These are phyloP conservation scores for Amylocarpus encephaloides DNA, from an alignment of 2,329 filamentous ascomycete species.

Conservation along the genomic window DNA sequence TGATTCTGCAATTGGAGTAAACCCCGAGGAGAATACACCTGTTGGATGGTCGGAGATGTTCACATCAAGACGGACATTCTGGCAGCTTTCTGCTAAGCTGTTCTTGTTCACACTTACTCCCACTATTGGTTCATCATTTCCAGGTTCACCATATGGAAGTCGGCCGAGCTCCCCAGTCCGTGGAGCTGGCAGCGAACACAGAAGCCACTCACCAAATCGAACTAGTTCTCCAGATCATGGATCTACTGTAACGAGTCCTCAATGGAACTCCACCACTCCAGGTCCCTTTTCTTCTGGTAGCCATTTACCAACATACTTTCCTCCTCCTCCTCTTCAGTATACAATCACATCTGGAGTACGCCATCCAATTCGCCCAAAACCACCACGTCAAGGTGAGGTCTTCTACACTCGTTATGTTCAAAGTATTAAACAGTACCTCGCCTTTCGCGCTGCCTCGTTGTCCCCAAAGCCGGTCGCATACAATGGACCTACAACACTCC, in stretches of 20 bases:
- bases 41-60: constrained; percentile 77
- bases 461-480: constrained; percentile 58
- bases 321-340: constrained; percentile 76
- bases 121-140: constrained; percentile 32
- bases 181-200: constrained; percentile 24
- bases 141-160: constrained; percentile 47
- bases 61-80: constrained; percentile 73
- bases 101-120: constrained; percentile 83
- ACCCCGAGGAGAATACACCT: constrained; percentile 52
- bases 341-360: constrained; percentile 70
- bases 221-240: constrained; percentile 36
- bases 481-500: constrained; percentile 45
- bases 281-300: constrained; percentile 77
- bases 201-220: constrained; percentile 28
- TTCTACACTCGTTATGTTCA: constrained; percentile 88
- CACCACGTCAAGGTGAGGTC: constrained; percentile 80
- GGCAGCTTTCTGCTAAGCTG: constrained; percentile 81
- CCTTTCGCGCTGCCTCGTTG: constrained; percentile 76
- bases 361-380: constrained; percentile 82
- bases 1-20: constrained; percentile 67
- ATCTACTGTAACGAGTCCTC: constrained; percentile 28
- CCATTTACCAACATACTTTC: constrained; percentile 86
- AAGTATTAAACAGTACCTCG: constrained; percentile 75
- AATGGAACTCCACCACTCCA: constrained; percentile 35
- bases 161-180: constrained; percentile 46